Evolutionary conservation across 2,329 filamentous ascomycete species (phyloP), one percentile per base, ranked within the genome.

Genomic region (Gaeumannomyces tritici): DNA sequence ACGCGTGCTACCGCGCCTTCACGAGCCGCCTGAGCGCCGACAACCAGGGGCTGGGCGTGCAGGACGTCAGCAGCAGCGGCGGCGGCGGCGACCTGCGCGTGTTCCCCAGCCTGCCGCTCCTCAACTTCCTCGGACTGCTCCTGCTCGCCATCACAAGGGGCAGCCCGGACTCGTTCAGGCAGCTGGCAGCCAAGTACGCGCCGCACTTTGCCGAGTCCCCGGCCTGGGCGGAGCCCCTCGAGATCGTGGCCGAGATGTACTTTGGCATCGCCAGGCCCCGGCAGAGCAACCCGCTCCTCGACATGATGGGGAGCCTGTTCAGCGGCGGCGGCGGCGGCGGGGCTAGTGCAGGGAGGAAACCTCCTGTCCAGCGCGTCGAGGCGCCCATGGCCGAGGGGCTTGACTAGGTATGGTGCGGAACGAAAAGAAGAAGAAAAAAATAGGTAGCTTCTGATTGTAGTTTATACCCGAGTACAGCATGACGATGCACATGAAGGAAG

Each of bases 291-390:
- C 93, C 93, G 3, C 79, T 99, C 74, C 86, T 98, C 76, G 95
- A 99, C 73, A 98, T 99, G 93, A 96, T 99, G 90, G 93, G 92
- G 59, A 93, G 87, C 65, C 85, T 99, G 81, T 90, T 99, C 70
- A 93, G 93, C 59, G 91, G 91, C 26, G 83, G 81, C 27, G 79
- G 79, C 62, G 83, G 80, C 28, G 80, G 80, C 63, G 80, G 78
- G 24, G 83, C 82, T n/a, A 80, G 64, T 21, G 63, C 74, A 27
- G 67, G 72, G 29, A 75, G 74, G 64, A 77, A 75, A 63, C 76
- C 76, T n/a, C 74, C 76, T n/a, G 68, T 77, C 42, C 76, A 77
- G 64, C 70, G 75, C 64, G 68, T 79, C 42, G 76, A 81, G 68
- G 73, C 78, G 67, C 83, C 85, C 27, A 74, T 79, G 61, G 79